Percentiles rank a stretch among this genome's conserved stretches.
Conservation (phyloP, 345 rosid genomes). For the Hibiscus tridactylites region DNA sequence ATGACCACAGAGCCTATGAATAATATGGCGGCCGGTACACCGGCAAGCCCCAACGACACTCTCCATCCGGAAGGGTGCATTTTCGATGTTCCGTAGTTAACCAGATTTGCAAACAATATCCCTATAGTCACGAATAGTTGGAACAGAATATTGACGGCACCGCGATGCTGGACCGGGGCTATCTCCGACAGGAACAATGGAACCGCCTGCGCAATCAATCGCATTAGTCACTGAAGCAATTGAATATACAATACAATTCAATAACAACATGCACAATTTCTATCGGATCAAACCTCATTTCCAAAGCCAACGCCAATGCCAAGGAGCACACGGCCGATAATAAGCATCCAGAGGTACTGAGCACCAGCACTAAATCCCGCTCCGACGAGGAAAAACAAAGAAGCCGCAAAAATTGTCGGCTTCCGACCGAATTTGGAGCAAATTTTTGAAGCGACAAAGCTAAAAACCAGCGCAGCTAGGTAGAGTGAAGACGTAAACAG, state of each 20-base stretch:
- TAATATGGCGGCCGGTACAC: constrained; percentile 36
- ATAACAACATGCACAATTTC: neutral
- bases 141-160: constrained; percentile 53
- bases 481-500: no score
- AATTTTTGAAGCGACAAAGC: no score
- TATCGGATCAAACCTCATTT: constrained; percentile 24
- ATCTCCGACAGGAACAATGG: constrained; percentile 64
- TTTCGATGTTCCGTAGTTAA: constrained; percentile 36
- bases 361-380: constrained; percentile 19
- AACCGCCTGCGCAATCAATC: constrained; percentile 31
- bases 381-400: constrained; percentile 26
- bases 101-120: constrained; percentile 40
- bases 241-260: neutral
- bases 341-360: constrained; percentile 21
- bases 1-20: constrained; percentile 45
- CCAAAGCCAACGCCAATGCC: constrained; percentile 44
- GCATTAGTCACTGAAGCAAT: neutral
- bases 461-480: no score
- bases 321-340: constrained; percentile 31
- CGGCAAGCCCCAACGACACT: constrained; percentile 45
- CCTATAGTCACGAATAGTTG: constrained; percentile 53
- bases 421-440: constrained; percentile 35
- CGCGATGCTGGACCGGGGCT: constrained; percentile 42
- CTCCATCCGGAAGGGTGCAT: constrained; percentile 50
- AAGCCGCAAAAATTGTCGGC: constrained; percentile 35